These are phyloP conservation scores for Cercis canadensis DNA, from an alignment of 306 rosid species.

Conservation along the genomic window DNA sequence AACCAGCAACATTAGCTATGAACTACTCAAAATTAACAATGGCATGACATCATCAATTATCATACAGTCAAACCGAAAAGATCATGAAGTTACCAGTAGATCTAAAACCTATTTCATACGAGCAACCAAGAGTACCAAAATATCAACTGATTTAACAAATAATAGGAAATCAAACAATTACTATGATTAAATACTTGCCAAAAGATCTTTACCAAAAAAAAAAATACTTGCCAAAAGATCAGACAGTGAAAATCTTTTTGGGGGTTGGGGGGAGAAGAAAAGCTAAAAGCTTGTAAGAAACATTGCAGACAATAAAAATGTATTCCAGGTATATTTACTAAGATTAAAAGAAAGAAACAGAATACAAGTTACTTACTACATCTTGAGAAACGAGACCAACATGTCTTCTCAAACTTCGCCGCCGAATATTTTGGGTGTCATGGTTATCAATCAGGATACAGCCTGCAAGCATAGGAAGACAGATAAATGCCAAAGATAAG, in stretches of 20 bases:
- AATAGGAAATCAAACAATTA: constrained; percentile 27
- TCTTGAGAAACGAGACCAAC: constrained; percentile 91
- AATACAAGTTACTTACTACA: constrained; percentile 57
- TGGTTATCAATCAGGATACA: constrained; percentile 67
- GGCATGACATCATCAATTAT: not conserved
- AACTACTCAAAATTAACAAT: not conserved
- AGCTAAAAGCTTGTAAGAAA: too few relatives aligned
- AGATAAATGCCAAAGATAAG: constrained; percentile 4
- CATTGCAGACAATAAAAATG: not conserved
- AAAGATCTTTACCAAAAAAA: too few relatives aligned
- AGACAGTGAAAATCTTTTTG: not conserved
- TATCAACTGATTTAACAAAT: not conserved
- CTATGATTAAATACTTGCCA: constrained; percentile 1
- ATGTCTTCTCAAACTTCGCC: constrained; percentile 75
- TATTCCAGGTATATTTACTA: not conserved
- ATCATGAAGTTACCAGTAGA: too few relatives aligned
- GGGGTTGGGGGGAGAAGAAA: not conserved
- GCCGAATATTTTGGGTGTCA: constrained; percentile 55
- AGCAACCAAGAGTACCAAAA: too few relatives aligned
- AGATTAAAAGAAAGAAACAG: not conserved
- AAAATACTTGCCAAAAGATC: not conserved
- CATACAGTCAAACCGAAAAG: too few relatives aligned
- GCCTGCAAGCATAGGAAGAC: constrained; percentile 57
- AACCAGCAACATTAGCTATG: not conserved
- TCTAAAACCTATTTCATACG: too few relatives aligned